Percentiles rank a stretch among this genome's conserved stretches.
Conservation (phyloP, 441 rosid species). For the Metrosideros polymorpha region DNA sequence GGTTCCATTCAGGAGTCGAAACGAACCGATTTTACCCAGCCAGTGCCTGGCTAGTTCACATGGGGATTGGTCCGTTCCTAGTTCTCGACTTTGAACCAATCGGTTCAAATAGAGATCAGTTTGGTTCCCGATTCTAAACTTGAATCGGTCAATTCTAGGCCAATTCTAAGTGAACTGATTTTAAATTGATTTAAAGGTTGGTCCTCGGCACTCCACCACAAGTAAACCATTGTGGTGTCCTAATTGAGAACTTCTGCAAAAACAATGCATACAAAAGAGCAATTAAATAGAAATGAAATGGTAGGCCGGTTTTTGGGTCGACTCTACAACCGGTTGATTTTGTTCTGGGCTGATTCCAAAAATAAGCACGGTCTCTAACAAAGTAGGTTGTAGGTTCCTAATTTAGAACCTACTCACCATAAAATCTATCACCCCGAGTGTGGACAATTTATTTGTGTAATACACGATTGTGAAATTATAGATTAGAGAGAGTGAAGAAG, state of each 20-base stretch:
- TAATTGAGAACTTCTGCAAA: too few species aligned
- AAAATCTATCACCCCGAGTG: background rate
- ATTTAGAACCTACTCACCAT: background rate
- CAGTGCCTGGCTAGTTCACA: too few species aligned
- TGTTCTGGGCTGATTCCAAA: background rate
- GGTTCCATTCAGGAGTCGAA: background rate
- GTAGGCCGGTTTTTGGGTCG: background rate
- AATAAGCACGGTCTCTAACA: background rate
- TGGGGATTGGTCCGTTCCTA: background rate
- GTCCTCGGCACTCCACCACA: background rate
- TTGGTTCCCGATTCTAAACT: background rate
- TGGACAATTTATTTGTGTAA: background rate
- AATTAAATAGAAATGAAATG: background rate
- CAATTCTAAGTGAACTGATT: too few species aligned
- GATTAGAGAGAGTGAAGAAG: background rate
- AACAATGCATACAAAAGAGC: background rate
- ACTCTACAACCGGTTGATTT: background rate
- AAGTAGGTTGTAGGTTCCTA: too few species aligned
- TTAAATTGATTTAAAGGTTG: background rate
- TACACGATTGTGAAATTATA: background rate
- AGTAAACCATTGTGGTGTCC: background rate
- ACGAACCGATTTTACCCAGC: fast-evolving
- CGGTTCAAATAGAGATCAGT: background rate
- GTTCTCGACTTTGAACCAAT: background rate
- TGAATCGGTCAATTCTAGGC: too few species aligned